These are phyloP conservation scores for Penicillium lividum DNA, from an alignment of 495 filamentous ascomycete genomes.

Conservation along the genomic window DNA sequence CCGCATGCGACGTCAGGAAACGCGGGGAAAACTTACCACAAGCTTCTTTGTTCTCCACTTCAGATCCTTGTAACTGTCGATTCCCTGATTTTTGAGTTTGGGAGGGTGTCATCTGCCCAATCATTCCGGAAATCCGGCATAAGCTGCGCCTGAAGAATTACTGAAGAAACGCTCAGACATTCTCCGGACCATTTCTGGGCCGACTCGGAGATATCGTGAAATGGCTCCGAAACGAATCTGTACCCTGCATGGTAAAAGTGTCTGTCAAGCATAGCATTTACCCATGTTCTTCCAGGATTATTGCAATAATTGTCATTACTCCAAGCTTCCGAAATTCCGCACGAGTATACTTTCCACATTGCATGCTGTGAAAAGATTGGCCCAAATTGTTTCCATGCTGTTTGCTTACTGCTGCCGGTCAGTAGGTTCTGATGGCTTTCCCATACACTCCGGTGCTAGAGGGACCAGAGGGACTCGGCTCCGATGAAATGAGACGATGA, in stretches of 20 bases:
- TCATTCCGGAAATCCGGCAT: neutral
- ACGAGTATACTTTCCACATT: neutral
- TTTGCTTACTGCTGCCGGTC: neutral
- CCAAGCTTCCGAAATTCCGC: neutral
- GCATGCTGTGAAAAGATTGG: neutral
- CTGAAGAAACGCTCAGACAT: neutral
- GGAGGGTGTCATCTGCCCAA: neutral
- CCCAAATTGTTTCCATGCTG: neutral
- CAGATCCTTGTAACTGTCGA: neutral
- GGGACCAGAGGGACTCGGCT: neutral
- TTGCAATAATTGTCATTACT: neutral
- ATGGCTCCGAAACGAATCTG: neutral
- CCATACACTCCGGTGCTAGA: neutral
- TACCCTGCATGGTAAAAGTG: neutral
- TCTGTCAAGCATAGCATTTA: neutral
- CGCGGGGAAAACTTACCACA: neutral
- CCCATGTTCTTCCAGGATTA: neutral
- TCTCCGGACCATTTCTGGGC: neutral
- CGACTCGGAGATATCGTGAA: neutral
- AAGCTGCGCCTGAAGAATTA: neutral
- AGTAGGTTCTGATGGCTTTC: neutral
- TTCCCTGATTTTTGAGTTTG: neutral
- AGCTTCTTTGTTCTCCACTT: neutral
- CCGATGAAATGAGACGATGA: neutral
- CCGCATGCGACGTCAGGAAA: neutral